A percentile compares a stretch with the other conserved stretches of the same genome.
phyloP scores from a whole-genome alignment of 345 rosid species.

The Brassica rapa region DNA sequence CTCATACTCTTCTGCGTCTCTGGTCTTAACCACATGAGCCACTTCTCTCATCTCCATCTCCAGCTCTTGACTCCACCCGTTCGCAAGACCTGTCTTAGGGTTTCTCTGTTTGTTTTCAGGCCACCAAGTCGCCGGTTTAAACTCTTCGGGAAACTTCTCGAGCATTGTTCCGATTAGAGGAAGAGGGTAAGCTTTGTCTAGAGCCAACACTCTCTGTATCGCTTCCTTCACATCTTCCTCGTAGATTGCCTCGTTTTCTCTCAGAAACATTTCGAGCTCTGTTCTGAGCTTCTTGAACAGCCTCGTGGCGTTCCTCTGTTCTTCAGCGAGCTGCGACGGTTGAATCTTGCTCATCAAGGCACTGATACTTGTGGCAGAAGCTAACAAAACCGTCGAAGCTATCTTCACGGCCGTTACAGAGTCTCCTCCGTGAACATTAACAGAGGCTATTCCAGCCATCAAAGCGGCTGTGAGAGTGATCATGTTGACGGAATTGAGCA shows the following conservation, averaged over 20 bases:
- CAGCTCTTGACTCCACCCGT: slow-evolving; percentile 40
- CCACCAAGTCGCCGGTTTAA: slow-evolving; percentile 48
- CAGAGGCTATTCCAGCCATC: slow-evolving; percentile 55
- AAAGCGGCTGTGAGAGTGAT: slow-evolving; percentile 62
- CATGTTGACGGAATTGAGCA: slow-evolving; percentile 68
- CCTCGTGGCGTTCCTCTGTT: slow-evolving; percentile 53
- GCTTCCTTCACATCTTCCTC: slow-evolving; percentile 44
- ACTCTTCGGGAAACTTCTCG: slow-evolving; percentile 37
- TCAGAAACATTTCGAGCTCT: slow-evolving; percentile 34
- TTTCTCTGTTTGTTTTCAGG: slow-evolving; percentile 28
- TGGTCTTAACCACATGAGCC: slow-evolving; percentile 41
- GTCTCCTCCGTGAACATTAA: slow-evolving; percentile 24
- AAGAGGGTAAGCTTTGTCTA: slow-evolving; percentile 55
- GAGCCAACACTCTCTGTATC: slow-evolving; percentile 44
- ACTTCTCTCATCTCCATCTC: slow-evolving; percentile 52
- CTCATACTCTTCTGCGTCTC: slow-evolving; percentile 51
- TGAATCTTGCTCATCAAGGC: slow-evolving; percentile 60
- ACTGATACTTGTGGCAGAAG: slow-evolving; percentile 48
- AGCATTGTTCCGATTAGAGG: slow-evolving; percentile 47
- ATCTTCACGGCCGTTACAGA: slow-evolving; percentile 48
- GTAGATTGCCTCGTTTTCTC: slow-evolving; percentile 5
- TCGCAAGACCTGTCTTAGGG: background rate
- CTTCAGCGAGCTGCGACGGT: slow-evolving; percentile 62
- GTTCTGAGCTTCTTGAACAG: slow-evolving; percentile 44
- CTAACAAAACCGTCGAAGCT: slow-evolving; percentile 47